Conservation (phyloP, 441 rosid species). For the Croton setiger region DNA sequence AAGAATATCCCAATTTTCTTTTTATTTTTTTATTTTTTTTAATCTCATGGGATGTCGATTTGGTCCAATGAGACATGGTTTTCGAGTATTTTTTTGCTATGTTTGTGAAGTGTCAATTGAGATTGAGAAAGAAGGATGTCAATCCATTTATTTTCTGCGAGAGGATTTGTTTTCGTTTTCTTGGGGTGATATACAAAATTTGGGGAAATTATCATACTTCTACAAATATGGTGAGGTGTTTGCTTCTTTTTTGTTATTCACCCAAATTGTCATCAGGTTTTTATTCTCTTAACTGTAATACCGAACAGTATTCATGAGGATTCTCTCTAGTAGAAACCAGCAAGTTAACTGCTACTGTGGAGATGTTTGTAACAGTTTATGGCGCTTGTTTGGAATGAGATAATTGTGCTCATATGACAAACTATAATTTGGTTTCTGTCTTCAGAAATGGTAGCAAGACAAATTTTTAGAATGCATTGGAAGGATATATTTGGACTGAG, state of each 20-base stretch:
- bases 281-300: not conserved
- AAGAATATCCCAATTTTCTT: not conserved
- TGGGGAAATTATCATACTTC: not conserved
- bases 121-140: not conserved
- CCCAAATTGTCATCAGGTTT: not conserved
- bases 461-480: not conserved
- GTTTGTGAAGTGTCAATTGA: conserved; percentile 6
- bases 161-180: not conserved
- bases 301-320: not conserved
- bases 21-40: not conserved
- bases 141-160: not conserved
- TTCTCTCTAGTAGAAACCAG: not conserved
- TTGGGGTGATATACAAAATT: not conserved
- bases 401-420: not conserved
- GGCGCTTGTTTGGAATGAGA: not conserved
- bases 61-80: not conserved
- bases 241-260: not conserved
- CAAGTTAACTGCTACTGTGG: not conserved
- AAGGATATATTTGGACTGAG: not conserved
- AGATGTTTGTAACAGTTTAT: too few species aligned
- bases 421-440: not conserved
- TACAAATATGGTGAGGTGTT: not conserved
- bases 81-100: not conserved
- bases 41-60: not conserved
- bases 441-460: not conserved